Conservation (phyloP, 1,284 basidiomycete species). For the Phlebopus sp. region DNA sequence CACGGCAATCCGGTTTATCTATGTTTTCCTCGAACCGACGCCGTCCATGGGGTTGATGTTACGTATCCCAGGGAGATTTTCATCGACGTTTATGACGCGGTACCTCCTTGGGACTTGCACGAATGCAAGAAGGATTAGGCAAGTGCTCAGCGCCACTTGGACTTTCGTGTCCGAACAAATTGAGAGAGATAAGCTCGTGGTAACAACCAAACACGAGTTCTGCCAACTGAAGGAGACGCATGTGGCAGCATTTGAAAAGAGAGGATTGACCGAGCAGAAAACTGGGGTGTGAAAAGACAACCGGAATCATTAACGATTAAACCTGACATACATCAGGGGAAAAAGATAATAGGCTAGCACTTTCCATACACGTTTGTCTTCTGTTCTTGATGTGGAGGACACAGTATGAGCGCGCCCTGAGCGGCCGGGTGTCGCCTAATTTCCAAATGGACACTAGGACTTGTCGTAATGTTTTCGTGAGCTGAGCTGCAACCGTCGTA, state of each 20-base stretch:
- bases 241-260: slow-evolving; percentile 20
- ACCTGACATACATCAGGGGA: slow-evolving; percentile 16
- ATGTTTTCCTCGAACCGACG: slow-evolving; percentile 2
- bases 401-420: neutral
- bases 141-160: slow-evolving; percentile 9
- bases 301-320: slow-evolving; percentile 22
- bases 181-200: slow-evolving; percentile 34
- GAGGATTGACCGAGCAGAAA: slow-evolving; percentile 5
- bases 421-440: slow-evolving; percentile 7
- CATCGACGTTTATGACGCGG: slow-evolving; percentile 12
- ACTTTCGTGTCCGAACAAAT: slow-evolving; percentile 16
- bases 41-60: slow-evolving; percentile 10
- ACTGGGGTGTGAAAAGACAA: slow-evolving; percentile 21
- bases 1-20: neutral
- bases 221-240: slow-evolving; percentile 26
- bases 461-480: slow-evolving; percentile 5
- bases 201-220: slow-evolving; percentile 23
- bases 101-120: slow-evolving; percentile 1
- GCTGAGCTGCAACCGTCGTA: slow-evolving; percentile 14
- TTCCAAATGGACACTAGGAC: slow-evolving; percentile 1
- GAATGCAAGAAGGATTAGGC: no score
- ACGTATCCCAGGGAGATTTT: slow-evolving; percentile 4
- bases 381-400: slow-evolving; percentile 16
- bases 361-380: slow-evolving; percentile 25
- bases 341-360: slow-evolving; percentile 20